Evolutionary conservation across 2,329 filamentous ascomycete genomes (phyloP).

Genomic region (Phialocephala sp.): DNA sequence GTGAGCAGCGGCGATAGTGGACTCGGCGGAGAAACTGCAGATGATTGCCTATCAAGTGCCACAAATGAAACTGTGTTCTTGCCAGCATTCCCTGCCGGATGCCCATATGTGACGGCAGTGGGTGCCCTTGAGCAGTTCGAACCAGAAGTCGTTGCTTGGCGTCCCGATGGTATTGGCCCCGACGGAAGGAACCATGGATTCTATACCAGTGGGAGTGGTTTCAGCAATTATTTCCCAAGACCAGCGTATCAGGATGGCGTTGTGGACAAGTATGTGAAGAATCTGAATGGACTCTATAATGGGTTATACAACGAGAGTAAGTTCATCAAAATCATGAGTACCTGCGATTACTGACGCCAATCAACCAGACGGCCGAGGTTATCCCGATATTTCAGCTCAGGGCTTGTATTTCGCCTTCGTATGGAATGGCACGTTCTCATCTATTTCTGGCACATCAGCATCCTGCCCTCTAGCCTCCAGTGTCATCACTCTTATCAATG

Average conservation of each 20-base stretch:
- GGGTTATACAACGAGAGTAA: slow-evolving; percentile 48
- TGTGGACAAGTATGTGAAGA: slow-evolving; percentile 49
- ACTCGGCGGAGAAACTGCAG: slow-evolving; percentile 45
- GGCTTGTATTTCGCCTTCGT: slow-evolving; percentile 59
- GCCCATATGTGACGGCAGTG: slow-evolving; percentile 41
- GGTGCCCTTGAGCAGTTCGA: slow-evolving; percentile 33
- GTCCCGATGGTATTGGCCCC: slow-evolving; percentile 43
- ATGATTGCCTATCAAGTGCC: slow-evolving; percentile 57
- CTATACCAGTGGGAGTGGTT: slow-evolving; percentile 56
- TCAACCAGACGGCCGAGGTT: slow-evolving; percentile 48
- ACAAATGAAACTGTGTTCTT: slow-evolving; percentile 59
- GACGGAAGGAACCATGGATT: slow-evolving; percentile 40
- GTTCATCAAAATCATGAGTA: background rate
- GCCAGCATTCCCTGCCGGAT: slow-evolving; percentile 58
- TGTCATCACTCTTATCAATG: slow-evolving; percentile 66
- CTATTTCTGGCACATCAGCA: slow-evolving; percentile 58
- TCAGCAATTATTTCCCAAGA: slow-evolving; percentile 55
- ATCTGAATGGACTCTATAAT: slow-evolving; percentile 51
- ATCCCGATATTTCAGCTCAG: slow-evolving; percentile 60
- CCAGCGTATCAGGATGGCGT: slow-evolving; percentile 53
- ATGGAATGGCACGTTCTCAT: slow-evolving; percentile 45
- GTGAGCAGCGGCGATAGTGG: slow-evolving; percentile 59
- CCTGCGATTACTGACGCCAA: background rate
- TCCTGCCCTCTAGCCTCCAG: slow-evolving; percentile 61
- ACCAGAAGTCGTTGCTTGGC: slow-evolving; percentile 40